Evolutionary conservation across 139 green algal species (phyloP), one percentile per base, ranked within the genome.

Genomic region (Chlorella sp.): DNA sequence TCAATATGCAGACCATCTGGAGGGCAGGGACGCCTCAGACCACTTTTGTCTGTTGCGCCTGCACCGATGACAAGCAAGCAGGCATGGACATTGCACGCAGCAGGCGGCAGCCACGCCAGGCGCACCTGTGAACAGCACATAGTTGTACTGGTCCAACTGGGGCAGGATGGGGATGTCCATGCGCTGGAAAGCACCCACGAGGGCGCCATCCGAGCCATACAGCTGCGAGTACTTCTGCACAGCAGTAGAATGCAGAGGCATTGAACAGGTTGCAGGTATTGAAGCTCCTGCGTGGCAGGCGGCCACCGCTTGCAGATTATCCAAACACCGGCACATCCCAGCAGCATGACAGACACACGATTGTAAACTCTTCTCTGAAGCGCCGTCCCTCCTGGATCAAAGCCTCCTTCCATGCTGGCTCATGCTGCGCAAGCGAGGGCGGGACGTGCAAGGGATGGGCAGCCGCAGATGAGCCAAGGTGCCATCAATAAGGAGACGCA

Each of bases 161-260:
- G 36, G 76, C 60, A 82, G 76, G 60, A 82, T 82, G 38, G 76
- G 76, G 60, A 82, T 82, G 76, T 82, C 76, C 21, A 82, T 82
- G 38, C 76, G 76, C 38, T 82, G 76, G 16, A 82, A 82, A 1
- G 76, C 71, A 28, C 76, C 76, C 57, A 82, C 76, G 26, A 82
- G 65, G 25, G 56, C 28, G 25, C 76, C 76, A n/a, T 67, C 76
- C 2, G 57, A 73, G 6, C 41, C 64, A n/a, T 82, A 82, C 76
- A 82, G 38, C 25, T 82, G 76, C 4, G 76, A 82, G 36, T 82
- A 63, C 38, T 39, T 39, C 76, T 71, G 38, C 68, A 15, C 1
- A 4, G 34, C 32, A 38, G 68, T 15, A 71, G 44, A 9, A 20
- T 41, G 65, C 6, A 9, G 32, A 17, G 30, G 30, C 30, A 26